Percentiles rank a stretch among this genome's conserved stretches.
Conservation (phyloP, 2,329 filamentous ascomycete genomes). For the Dactylellina haptotyla region DNA sequence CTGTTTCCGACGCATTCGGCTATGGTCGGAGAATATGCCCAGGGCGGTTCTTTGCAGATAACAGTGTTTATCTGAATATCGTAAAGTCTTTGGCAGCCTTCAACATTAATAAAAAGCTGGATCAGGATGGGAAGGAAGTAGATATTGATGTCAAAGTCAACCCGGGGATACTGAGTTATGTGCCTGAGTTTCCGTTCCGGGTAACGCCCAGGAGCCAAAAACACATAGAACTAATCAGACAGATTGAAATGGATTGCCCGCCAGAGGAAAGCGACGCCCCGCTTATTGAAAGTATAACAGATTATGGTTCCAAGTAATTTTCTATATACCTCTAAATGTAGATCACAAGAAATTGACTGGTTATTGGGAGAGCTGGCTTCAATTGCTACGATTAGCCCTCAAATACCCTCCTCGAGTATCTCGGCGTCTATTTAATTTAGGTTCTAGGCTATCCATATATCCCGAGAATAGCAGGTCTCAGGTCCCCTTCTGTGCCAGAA, state of each 20-base stretch:
- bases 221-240: constrained; percentile 8
- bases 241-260: background rate
- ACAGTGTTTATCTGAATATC: constrained; percentile 70
- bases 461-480: no score
- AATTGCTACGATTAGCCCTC: no score
- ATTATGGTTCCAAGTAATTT: no score
- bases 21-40: constrained; percentile 69
- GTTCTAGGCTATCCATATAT: no score
- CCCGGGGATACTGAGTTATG: constrained; percentile 16
- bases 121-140: constrained; percentile 14
- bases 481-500: no score
- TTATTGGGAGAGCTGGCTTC: no score
- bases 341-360: no score
- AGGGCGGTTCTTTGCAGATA: constrained; percentile 69
- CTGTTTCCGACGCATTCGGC: constrained; percentile 61
- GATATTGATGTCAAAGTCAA: constrained; percentile 22
- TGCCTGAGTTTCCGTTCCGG: constrained; percentile 1
- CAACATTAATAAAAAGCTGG: constrained; percentile 60
- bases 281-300: background rate
- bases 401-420: no score
- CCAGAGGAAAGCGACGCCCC: constrained; percentile 6
- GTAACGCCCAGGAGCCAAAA: constrained; percentile 22
- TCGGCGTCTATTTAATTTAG: no score
- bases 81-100: constrained; percentile 70
- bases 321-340: no score